phyloP scores from a whole-genome alignment of 108 stramenopile genomes.

The Pseudonitzschia multiseries region DNA sequence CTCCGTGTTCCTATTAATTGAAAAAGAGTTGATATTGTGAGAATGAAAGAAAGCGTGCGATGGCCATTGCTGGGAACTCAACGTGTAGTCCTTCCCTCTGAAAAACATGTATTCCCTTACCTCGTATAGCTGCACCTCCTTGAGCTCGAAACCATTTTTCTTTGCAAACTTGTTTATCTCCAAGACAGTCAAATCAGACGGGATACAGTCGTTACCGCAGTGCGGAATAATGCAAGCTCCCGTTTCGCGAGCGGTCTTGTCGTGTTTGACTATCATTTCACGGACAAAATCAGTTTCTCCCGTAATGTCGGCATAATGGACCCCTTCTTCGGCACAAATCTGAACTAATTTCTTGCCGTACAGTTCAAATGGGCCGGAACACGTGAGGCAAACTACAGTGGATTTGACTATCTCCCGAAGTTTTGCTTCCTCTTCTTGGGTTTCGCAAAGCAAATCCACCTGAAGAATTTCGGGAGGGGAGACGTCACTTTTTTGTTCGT shows the following conservation, averaged over 20 bases:
- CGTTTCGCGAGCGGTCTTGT: slow-evolving; percentile 56
- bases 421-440: slow-evolving; percentile 25
- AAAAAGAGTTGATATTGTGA: neutral
- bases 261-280: slow-evolving; percentile 68
- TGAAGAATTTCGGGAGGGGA: slow-evolving; percentile 24
- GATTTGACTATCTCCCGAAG: slow-evolving; percentile 44
- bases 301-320: slow-evolving; percentile 92
- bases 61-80: neutral
- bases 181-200: slow-evolving; percentile 72
- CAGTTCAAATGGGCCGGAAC: slow-evolving; percentile 84
- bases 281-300: slow-evolving; percentile 86
- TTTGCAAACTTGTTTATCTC: slow-evolving; percentile 29
- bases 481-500: neutral
- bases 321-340: slow-evolving; percentile 81
- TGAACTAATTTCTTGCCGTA: slow-evolving; percentile 86
- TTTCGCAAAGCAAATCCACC: slow-evolving; percentile 31
- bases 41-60: neutral
- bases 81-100: neutral
- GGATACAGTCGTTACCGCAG: slow-evolving; percentile 87
- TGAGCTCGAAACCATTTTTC: slow-evolving; percentile 22
- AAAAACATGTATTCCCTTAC: neutral
- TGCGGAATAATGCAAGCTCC: slow-evolving; percentile 79
- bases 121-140: slow-evolving; percentile 22
- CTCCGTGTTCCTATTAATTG: slow-evolving; percentile 25
- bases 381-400: slow-evolving; percentile 46